phyloP scores from a whole-genome alignment of 768 basidiomycete genomes.

The Mycena amicta region DNA sequence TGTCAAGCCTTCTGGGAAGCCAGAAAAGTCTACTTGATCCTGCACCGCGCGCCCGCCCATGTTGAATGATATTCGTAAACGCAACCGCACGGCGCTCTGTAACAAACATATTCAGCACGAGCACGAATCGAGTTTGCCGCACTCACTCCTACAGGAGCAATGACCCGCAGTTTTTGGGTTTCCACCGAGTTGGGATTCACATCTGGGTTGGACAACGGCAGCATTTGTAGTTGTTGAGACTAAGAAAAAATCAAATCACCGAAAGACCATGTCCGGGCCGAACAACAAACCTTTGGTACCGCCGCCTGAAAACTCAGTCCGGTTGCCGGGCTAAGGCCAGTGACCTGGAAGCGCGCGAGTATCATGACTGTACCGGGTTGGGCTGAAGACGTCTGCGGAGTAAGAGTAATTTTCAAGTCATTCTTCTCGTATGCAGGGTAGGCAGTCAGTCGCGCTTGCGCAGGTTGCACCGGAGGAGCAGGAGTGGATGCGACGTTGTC shows the following conservation, averaged over 20 bases:
- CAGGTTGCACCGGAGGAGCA: slow-evolving; percentile 37
- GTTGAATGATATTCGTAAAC: slow-evolving; percentile 82
- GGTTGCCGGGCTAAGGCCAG: slow-evolving; percentile 51
- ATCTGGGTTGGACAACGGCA: slow-evolving; percentile 89
- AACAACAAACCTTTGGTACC: slow-evolving; percentile 77
- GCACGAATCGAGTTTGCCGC: background rate
- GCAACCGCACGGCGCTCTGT: slow-evolving; percentile 81
- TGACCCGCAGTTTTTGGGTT: slow-evolving; percentile 93
- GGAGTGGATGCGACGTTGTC: slow-evolving; percentile 34
- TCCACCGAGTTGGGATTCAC: slow-evolving; percentile 79
- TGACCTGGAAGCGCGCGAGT: slow-evolving; percentile 81
- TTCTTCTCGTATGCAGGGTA: slow-evolving; percentile 95
- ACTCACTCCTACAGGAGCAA: slow-evolving; percentile 86
- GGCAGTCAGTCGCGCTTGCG: slow-evolving; percentile 58
- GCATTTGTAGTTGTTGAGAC: slow-evolving; percentile 98
- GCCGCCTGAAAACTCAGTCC: slow-evolving; percentile 95
- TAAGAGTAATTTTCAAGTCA: slow-evolving; percentile 84
- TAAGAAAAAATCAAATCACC: slow-evolving; percentile 33
- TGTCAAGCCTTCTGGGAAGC: slow-evolving; percentile 81
- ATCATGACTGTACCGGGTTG: slow-evolving; percentile 92
- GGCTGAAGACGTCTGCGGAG: slow-evolving; percentile 77
- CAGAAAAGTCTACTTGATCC: slow-evolving; percentile 93
- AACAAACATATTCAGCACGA: slow-evolving; percentile 9
- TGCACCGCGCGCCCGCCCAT: slow-evolving; percentile 70
- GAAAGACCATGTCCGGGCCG: background rate